Evolutionary conservation across 257 asterid species (phyloP).

Genomic region (Solanum lignicaule): DNA sequence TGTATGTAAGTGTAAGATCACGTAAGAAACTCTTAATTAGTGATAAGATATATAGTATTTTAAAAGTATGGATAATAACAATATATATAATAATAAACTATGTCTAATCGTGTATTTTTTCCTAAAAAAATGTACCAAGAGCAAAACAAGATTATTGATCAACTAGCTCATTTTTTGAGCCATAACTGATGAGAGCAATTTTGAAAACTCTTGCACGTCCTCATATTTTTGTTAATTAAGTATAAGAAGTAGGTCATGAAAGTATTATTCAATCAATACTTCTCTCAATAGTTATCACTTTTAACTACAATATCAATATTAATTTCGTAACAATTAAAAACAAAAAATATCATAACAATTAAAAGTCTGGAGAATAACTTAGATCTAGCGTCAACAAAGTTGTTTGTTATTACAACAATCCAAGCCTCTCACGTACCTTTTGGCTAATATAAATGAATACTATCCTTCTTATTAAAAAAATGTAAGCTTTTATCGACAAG

Average conservation of each 20-base stretch:
- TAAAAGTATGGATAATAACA: no score
- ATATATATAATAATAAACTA: no score
- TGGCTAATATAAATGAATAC: background rate
- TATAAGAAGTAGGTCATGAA: background rate
- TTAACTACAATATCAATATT: no score
- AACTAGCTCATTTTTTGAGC: background rate
- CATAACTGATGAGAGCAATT: background rate
- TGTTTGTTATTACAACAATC: background rate
- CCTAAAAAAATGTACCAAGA: no score
- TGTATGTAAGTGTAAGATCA: background rate
- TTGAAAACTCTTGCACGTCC: background rate
- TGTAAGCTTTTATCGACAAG: background rate
- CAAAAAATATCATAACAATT: background rate
- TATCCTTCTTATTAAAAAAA: background rate
- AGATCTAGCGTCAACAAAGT: background rate
- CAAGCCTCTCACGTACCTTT: background rate
- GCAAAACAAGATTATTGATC: background rate
- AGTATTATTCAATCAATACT: background rate
- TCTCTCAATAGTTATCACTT: background rate
- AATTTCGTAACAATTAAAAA: no score
- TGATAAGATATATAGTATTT: no score
- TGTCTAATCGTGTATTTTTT: background rate
- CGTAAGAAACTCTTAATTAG: background rate
- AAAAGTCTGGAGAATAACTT: background rate
- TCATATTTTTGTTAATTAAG: background rate